Evolutionary conservation across 78 protist genomes (phyloP).

Genomic region (Dictyostelium brefeldianum): DNA sequence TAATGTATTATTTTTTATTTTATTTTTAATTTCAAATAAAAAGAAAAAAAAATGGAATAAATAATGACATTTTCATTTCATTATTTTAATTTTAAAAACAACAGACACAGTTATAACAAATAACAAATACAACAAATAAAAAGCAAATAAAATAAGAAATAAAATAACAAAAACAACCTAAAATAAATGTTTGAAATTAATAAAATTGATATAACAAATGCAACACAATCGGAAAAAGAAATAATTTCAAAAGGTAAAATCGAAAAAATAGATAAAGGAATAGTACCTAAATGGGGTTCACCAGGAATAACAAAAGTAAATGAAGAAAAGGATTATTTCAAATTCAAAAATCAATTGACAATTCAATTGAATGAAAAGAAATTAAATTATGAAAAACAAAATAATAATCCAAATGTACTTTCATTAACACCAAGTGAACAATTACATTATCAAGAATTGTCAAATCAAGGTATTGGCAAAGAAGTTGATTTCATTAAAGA

Average conservation of each 20-base stretch:
- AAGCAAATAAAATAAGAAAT: too few species aligned
- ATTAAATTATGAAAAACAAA: not conserved
- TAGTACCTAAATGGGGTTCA: not conserved
- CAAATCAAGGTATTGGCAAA: not conserved
- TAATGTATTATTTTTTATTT: too few species aligned
- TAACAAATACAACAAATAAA: too few species aligned
- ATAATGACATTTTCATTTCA: too few species aligned
- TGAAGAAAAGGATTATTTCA: not conserved
- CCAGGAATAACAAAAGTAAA: not conserved
- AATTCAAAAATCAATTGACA: not conserved
- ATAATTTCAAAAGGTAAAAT: constrained; percentile 9
- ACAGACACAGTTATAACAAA: too few species aligned
- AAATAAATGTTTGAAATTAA: constrained; percentile 8
- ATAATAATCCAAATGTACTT: not conserved
- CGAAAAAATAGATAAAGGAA: not conserved
- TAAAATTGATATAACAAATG: not conserved
- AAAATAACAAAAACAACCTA: too few species aligned
- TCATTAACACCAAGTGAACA: not conserved
- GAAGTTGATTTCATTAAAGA: not conserved
- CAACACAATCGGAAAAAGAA: not conserved
- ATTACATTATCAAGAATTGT: not conserved
- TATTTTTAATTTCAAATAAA: too few species aligned
- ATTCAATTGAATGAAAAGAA: not conserved
- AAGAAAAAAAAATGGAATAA: too few species aligned
- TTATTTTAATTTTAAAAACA: too few species aligned